Percentiles rank a stretch among this genome's conserved stretches.
These are phyloP conservation scores for Aspergillus tanneri DNA, from an alignment of 2,329 filamentous ascomycete species.

Conservation along the genomic window DNA sequence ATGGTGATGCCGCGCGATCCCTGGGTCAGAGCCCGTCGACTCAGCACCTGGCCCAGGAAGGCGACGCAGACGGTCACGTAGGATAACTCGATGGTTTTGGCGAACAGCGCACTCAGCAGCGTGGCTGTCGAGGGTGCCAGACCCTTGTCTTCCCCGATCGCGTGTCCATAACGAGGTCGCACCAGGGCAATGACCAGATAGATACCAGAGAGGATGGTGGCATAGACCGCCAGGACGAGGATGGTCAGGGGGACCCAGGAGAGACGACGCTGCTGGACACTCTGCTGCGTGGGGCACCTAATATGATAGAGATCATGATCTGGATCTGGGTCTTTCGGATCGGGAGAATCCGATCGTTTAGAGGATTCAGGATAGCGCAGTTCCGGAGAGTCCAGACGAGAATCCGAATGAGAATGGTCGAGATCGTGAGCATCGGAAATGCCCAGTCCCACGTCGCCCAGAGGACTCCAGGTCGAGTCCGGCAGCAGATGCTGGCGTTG, in stretches of 20 bases:
- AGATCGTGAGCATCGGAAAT: too few relatives aligned
- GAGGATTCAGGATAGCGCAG: too few relatives aligned
- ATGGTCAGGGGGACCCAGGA: slow-evolving; percentile 38
- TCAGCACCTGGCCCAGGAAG: slow-evolving; percentile 72
- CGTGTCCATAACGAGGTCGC: slow-evolving; percentile 61
- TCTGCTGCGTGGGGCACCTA: slow-evolving; percentile 32
- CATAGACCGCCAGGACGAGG: slow-evolving; percentile 39
- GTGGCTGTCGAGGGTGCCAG: slow-evolving; percentile 65
- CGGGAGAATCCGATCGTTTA: too few relatives aligned
- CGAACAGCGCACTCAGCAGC: slow-evolving; percentile 65
- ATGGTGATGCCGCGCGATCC: slow-evolving; percentile 66
- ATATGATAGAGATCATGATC: too few relatives aligned
- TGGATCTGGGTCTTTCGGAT: too few relatives aligned
- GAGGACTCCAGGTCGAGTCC: not conserved
- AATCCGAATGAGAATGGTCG: too few relatives aligned
- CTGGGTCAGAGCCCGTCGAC: slow-evolving; percentile 63
- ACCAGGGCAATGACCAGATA: slow-evolving; percentile 62
- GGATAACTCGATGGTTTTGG: slow-evolving; percentile 74
- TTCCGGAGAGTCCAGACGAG: too few relatives aligned
- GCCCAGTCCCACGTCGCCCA: too few relatives aligned
- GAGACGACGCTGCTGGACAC: slow-evolving; percentile 32
- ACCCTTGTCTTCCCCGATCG: slow-evolving; percentile 49
- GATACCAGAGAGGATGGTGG: slow-evolving; percentile 43
- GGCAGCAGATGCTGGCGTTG: not conserved
- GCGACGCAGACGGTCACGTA: slow-evolving; percentile 77